These are phyloP conservation scores for Metschnikowia kunwiensis DNA, from an alignment of 805 yeast species.

Conservation along the genomic window DNA sequence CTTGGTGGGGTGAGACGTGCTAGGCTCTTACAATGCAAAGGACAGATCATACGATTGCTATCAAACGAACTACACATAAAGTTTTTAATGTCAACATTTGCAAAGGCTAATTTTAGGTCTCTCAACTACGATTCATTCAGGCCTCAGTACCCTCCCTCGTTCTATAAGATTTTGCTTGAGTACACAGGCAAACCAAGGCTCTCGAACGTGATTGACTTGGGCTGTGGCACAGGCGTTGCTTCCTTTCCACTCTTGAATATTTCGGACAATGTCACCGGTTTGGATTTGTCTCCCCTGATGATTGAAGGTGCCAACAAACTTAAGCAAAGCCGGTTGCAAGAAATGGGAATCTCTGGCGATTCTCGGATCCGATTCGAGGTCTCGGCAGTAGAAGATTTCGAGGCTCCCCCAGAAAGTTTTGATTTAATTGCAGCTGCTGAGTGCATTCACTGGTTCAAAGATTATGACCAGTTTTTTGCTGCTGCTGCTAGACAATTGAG, in stretches of 20 bases:
- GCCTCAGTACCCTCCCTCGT: constrained; percentile 40
- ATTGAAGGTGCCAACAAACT: constrained; percentile 39
- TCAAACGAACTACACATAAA: too few species aligned
- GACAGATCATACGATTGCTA: too few species aligned
- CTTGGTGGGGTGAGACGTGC: too few species aligned
- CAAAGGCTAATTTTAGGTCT: constrained; percentile 16
- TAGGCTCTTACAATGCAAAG: not conserved
- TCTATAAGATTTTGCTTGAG: constrained; percentile 29
- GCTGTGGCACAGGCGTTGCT: constrained; percentile 56
- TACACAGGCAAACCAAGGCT: constrained; percentile 24
- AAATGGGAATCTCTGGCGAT: constrained; percentile 25
- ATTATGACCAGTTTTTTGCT: constrained; percentile 15
- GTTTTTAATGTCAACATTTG: constrained; percentile 20
- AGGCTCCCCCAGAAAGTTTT: constrained; percentile 16
- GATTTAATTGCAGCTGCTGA: constrained; percentile 21
- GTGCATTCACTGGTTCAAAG: constrained; percentile 23
- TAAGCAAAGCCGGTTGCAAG: constrained; percentile 21
- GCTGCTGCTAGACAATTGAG: constrained; percentile 12
- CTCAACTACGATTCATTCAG: constrained; percentile 32
- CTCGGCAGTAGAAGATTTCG: constrained; percentile 35
- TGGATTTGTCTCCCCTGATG: constrained; percentile 50
- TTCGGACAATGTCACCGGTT: constrained; percentile 39
- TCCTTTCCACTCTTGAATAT: constrained; percentile 42
- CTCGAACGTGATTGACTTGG: constrained; percentile 37
- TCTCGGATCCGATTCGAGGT: constrained; percentile 29